phyloP scores from a whole-genome alignment of 1,284 basidiomycete genomes.

The Cutaneotrichosporon sp. region DNA sequence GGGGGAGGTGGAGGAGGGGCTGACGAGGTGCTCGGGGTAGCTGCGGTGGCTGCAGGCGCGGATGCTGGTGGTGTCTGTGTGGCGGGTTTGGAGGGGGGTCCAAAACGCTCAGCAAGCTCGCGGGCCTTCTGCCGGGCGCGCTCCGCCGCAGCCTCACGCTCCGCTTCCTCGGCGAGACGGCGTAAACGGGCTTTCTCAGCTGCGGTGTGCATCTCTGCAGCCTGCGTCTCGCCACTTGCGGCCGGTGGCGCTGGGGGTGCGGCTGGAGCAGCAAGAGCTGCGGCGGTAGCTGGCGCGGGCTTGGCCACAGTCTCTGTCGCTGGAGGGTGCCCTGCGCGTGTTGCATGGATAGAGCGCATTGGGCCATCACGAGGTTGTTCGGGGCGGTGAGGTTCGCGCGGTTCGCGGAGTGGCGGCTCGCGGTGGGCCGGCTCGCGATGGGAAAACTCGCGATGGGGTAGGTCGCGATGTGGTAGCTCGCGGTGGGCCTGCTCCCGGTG shows the following conservation, averaged over 20 bases:
- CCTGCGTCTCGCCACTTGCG: slow-evolving; percentile 56
- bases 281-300: slow-evolving; percentile 27
- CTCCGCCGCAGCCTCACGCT: slow-evolving; percentile 74
- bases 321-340: background rate
- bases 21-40: background rate
- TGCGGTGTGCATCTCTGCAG: slow-evolving; percentile 80
- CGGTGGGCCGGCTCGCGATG: background rate
- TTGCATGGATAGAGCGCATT: background rate
- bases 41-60: background rate
- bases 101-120: slow-evolving; percentile 73
- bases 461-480: background rate
- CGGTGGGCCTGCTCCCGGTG: background rate
- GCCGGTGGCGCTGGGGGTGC: slow-evolving; percentile 2
- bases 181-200: slow-evolving; percentile 72
- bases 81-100: slow-evolving; percentile 22
- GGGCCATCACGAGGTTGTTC: background rate
- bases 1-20: slow-evolving; percentile 11
- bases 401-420: background rate
- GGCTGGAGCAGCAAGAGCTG: background rate
- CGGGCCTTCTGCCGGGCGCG: slow-evolving; percentile 77
- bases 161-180: slow-evolving; percentile 76
- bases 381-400: background rate
- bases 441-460: background rate
- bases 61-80: background rate
- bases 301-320: background rate